Evolutionary conservation across 2,329 filamentous ascomycete genomes (phyloP), one percentile per base, ranked within the genome.

Genomic region (Thyridium curvatum): DNA sequence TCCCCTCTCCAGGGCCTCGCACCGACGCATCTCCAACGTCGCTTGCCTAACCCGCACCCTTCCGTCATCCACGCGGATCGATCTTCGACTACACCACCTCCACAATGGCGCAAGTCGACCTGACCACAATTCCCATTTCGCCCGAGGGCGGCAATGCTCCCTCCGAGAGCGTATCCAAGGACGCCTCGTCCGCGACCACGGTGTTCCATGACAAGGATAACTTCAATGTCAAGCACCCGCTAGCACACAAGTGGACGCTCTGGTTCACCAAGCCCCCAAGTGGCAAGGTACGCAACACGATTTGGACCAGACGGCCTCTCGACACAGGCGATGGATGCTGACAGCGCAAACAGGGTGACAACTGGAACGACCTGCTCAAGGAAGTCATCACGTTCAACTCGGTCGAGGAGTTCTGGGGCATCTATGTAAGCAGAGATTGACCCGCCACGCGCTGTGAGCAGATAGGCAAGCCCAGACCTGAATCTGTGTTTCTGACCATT

Each of bases 191-290:
- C 10, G 21, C 21, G 21, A 75, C 95, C 55, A 98, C 93, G 34
- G 91, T 98, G 52, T 98, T 98, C 72, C 90, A 98, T 62, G 89
- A 97, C 69, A 85, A 93, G 53, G 86, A 96, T 51, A 96, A 98
- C 75, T 98, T 98, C 79, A 98, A 94, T 56, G 93, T 98, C 66
- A 98, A 97, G 77, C 93, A 98, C 65, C 91, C 90, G 50, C 77
- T 98, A 45, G 90, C 94, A 77, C 86, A 96, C 74, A 85, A 86
- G 61, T 98, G 93, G 93, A 97, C 93, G 43, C 74, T 98, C 41
- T 98, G 94, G 94, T 98, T 97, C 74, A 97, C 91, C 56, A 97
- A 97, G 78, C 91, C 93, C 39, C 86, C 91, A 32, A 94, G 83
- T 61, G 90, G 89, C 70, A 96, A 94, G 84, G 89, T 93, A 66